Evolutionary conservation across 2,329 filamentous ascomycete species (phyloP), one percentile per base, ranked within the genome.

Genomic region (Aureobasidium subglaciale): DNA sequence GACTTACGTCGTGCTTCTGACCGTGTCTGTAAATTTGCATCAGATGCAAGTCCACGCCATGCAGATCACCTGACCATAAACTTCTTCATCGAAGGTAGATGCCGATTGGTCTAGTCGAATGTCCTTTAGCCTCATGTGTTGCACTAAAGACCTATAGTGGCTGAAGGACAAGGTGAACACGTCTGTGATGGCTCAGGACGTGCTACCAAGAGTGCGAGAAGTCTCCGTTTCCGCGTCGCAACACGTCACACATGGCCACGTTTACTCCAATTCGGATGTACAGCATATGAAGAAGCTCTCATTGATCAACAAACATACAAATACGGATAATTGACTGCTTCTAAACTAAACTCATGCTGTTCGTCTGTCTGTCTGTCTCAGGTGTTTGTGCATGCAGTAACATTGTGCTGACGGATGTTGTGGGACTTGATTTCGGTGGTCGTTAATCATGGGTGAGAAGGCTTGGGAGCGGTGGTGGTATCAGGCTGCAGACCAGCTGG

Each of bases 381-480:
- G 49, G 49, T 52, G 35, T n/a, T n/a, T 52, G 46, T 38, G 15
- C 24, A 53, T 27, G 24, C 37, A 54, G 37, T 38, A 43, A 25
- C n/a, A 37, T 20, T 54, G 13, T 43, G 30, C 38, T 34, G 50
- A 22, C 24, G 30, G 22, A 29, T 54, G 18, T 54, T 20, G n/a
- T 35, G 20, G 11, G 18, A 29, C 25, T 29, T 41, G 9, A 29
- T 6, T 54, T 42, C 27, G 38, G 13, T 42, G 35, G 50, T 54
- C 50, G 20, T 54, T 45, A 43, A 43, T 54, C 38, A 43, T 54
- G 37, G 43, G 34, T 54, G 49, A 29, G 46, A 32, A 20, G 46
- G 48, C 50, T 54, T 54, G n/a, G 50, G 29, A 34, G 50, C 37
- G 27, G 48, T 53, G 22, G 48, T 53, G 8, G 25, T 20, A 18